Evolutionary conservation across 768 basidiomycete genomes (phyloP), one percentile per base, ranked within the genome.

Genomic region (Jaapia argillacea): DNA sequence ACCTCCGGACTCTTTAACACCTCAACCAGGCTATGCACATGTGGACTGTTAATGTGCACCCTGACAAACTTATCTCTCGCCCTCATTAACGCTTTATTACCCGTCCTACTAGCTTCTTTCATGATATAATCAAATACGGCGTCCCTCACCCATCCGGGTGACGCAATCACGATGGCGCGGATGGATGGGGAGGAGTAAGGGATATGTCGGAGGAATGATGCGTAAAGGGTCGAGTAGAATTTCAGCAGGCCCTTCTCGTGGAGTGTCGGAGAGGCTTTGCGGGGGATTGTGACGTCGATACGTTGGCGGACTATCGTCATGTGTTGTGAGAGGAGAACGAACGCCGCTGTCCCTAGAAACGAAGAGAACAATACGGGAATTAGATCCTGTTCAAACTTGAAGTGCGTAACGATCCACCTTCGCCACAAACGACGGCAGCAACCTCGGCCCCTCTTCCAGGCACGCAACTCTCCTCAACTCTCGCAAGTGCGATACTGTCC

Each of bases 401-500:
- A 33, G 10, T 33, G 28, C 28, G 28, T 33, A 33, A 3, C n/a
- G 33, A 25, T 36, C 18, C 28, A 75, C 76, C 96, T 69, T 99
- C 96, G 25, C 96, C 94, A 51, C 88, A 90, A 3, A 99, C 89
- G 20, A 99, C 74, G 0, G 96, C 96, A 12, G 88, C 96, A 3
- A 99, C 84, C 55, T 99, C 96, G 4, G 96, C 96, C 0, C 96
- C 94, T 51, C 85, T 70, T 21, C 94, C 96, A n/a, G 91, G 91
- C 28, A 87, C 68, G 43, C 89, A 92, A 18, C 91, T 77, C 48
- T 98, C 96, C 41, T 86, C 71, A 0, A 99, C 77, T 16, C 94
- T 71, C 23, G 78, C 72, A 12, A 84, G 59, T 1, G 92, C 85
- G 41, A 99, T 66, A 46, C 85, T 89, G 55, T 99, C 96, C 96